Percentiles rank a stretch among this genome's conserved stretches.
phyloP scores from a whole-genome alignment of 225 moss, liverwort and hornwort species.

The Marchantia paleacea region DNA sequence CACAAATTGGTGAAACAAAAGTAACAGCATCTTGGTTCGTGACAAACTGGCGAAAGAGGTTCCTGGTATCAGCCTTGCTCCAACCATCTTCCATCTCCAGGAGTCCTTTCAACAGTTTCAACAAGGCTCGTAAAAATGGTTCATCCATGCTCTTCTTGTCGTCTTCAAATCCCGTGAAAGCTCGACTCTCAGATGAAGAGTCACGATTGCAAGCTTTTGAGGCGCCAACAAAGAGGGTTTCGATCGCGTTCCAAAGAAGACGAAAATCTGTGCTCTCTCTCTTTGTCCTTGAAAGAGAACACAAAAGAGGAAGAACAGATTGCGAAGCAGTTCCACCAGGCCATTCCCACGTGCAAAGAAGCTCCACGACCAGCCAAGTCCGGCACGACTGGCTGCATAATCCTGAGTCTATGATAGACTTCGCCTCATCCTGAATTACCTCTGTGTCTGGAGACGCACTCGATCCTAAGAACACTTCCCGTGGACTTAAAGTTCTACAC shows the following conservation, averaged over 20 bases:
- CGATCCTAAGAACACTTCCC: constrained; percentile 55
- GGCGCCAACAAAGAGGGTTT: constrained; percentile 59
- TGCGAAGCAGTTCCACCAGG: constrained; percentile 56
- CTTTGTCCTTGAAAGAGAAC: constrained; percentile 41
- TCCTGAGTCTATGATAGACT: constrained; percentile 9
- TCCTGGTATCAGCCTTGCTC: constrained; percentile 56
- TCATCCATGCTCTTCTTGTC: constrained; percentile 21
- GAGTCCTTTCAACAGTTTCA: constrained; percentile 61
- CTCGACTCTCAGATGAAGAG: neutral
- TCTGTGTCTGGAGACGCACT: constrained; percentile 18
- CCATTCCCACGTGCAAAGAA: constrained; percentile 91
- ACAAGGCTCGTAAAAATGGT: constrained; percentile 58
- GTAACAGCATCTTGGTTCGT: constrained; percentile 35
- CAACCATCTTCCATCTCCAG: constrained; percentile 64
- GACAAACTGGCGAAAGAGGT: constrained; percentile 55
- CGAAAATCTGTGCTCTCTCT: constrained; percentile 36
- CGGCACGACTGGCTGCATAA: constrained; percentile 29
- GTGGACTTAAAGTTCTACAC: constrained; percentile 55
- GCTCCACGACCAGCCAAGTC: constrained; percentile 79
- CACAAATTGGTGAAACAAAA: constrained; percentile 47
- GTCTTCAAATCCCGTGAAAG: constrained; percentile 26
- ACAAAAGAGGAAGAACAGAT: constrained; percentile 61
- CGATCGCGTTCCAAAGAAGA: constrained; percentile 54
- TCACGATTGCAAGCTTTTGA: constrained; percentile 30
- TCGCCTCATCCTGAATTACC: constrained; percentile 6